Evolutionary conservation across 83 land plant genomes (phyloP).

Genomic region (Larix sibirica): DNA sequence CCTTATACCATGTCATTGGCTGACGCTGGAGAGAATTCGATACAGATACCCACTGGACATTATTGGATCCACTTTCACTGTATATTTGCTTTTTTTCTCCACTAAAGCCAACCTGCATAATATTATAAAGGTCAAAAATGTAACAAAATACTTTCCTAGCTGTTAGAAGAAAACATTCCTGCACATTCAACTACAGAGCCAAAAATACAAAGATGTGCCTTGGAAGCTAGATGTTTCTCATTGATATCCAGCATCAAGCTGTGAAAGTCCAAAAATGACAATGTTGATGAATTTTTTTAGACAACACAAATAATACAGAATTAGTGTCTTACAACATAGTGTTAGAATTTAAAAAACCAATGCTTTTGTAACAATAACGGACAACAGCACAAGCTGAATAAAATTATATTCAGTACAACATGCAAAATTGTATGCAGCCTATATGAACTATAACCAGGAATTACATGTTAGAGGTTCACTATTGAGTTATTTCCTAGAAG

Average conservation of each 20-base stretch:
- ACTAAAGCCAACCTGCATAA: constrained; percentile 26
- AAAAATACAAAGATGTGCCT: neutral
- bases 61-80: constrained; percentile 15
- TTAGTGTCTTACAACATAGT: neutral
- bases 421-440: no score
- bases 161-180: neutral
- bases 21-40: constrained; percentile 12
- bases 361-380: no score
- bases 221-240: neutral
- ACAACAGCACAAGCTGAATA: no score
- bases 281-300: no score
- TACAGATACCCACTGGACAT: constrained; percentile 12
- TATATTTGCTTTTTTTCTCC: constrained; percentile 20
- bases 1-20: constrained; percentile 40
- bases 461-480: no score
- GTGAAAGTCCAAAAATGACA: neutral
- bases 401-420: no score
- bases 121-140: neutral
- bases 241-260: neutral
- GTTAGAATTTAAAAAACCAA: no score
- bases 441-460: no score
- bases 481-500: no score
- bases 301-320: neutral
- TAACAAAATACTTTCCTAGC: neutral
- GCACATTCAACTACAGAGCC: neutral